Percentiles rank a stretch among this genome's conserved stretches.
These are phyloP conservation scores for Anthostomella pinea DNA, from an alignment of 2,329 filamentous ascomycete species.

Conservation along the genomic window DNA sequence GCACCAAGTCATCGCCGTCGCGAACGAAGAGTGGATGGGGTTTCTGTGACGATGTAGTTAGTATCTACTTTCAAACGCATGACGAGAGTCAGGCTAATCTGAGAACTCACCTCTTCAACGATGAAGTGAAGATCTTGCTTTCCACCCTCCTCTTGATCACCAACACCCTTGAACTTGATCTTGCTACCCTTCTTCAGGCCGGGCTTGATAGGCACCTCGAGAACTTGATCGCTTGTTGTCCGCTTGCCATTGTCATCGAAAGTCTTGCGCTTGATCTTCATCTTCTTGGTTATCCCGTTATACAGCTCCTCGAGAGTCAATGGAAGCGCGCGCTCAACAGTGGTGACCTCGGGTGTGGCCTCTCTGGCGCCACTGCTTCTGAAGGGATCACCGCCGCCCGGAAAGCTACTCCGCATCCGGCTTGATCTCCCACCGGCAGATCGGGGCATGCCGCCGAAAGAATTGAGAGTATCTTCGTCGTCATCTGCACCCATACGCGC, in stretches of 20 bases:
- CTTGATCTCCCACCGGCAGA: constrained; percentile 26
- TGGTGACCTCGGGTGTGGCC: constrained; percentile 81
- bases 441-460: constrained; percentile 48
- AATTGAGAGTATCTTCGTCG: constrained; percentile 47
- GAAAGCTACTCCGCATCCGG: constrained; percentile 41
- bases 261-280: constrained; percentile 96
- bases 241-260: constrained; percentile 85
- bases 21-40: constrained; percentile 79
- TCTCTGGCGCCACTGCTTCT: constrained; percentile 31
- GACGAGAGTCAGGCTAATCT: neutral
- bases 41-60: constrained; percentile 62
- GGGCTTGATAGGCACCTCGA: constrained; percentile 93
- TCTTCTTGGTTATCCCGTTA: constrained; percentile 87
- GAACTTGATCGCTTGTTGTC: constrained; percentile 80
- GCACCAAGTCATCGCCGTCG: constrained; percentile 82
- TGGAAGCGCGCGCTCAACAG: constrained; percentile 79
- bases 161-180: constrained; percentile 97
- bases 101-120: constrained; percentile 74
- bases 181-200: constrained; percentile 96
- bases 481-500: constrained; percentile 39
- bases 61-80: constrained; percentile 14
- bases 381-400: constrained; percentile 33
- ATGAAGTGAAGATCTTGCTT: constrained; percentile 95
- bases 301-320: constrained; percentile 87
- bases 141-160: constrained; percentile 93